These are phyloP conservation scores for Tolypocladium album DNA, from an alignment of 2,329 filamentous ascomycete species.

Conservation along the genomic window DNA sequence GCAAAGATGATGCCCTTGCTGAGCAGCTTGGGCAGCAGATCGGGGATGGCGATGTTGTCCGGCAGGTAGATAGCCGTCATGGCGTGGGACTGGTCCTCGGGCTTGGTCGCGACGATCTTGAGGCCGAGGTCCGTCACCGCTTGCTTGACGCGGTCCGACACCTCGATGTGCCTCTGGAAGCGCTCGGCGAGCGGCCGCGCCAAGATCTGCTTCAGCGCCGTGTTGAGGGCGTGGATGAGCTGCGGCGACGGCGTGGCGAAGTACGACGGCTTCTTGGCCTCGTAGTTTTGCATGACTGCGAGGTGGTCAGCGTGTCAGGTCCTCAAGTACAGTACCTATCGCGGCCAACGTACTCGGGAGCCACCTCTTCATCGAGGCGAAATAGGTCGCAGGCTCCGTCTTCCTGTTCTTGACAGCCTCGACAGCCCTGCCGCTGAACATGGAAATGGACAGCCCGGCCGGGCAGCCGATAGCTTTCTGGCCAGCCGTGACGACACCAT, in stretches of 20 bases:
- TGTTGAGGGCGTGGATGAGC: conserved; percentile 86
- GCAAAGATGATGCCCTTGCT: conserved; percentile 90
- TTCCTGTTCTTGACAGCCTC: conserved; percentile 70
- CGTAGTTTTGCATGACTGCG: conserved; percentile 94
- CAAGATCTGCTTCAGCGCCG: conserved; percentile 75
- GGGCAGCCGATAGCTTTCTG: conserved; percentile 97
- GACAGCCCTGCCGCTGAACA: conserved; percentile 84
- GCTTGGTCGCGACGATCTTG: conserved; percentile 74
- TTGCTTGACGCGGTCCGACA: conserved; percentile 80
- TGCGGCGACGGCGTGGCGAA: conserved; percentile 96
- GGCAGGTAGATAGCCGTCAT: conserved; percentile 98
- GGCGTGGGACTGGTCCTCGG: conserved; percentile 86
- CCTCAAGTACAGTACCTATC: background rate
- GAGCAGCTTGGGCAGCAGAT: conserved; percentile 73
- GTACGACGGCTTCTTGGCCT: conserved; percentile 94
- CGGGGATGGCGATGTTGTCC: conserved; percentile 67
- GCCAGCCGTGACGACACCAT: conserved; percentile 85
- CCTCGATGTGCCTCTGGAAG: conserved; percentile 69
- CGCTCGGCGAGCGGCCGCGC: conserved; percentile 69
- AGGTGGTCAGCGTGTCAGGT: background rate
- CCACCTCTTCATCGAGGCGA: conserved; percentile 97
- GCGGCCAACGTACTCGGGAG: conserved; percentile 55
- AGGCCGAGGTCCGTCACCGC: conserved; percentile 71
- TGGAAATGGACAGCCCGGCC: conserved; percentile 85
- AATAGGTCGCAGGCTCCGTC: conserved; percentile 77